Evolutionary conservation across 192 early-diverging fungal genomes (phyloP), one percentile per base, ranked within the genome.

Genomic region (Obelidium mucronatum): DNA sequence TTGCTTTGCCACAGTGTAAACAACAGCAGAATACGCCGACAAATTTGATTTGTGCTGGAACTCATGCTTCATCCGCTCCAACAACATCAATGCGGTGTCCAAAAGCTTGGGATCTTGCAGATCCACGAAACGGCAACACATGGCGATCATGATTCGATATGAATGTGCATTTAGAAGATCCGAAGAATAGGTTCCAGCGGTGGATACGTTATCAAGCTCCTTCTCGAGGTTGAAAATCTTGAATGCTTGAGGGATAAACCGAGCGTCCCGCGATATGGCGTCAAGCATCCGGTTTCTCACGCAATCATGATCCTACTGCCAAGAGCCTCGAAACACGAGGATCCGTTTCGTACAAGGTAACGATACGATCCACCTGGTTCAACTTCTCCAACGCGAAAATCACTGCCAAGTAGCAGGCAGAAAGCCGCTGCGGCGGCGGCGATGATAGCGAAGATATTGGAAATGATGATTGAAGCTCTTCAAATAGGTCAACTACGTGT

Each of bases 41-140:
- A 40, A 22, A 22, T 17, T 64, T 28, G 62, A 17, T n/a, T 19
- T 58, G n/a, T 30, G 28, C 5, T 30, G 1, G 22, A 33, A 60
- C 30, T 60, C 58, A 22, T 13, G 11, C 6, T 64, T 3, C 62
- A 64, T 64, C 24, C 33, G 31, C 36, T 64, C 5, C 62, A 64
- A 6, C 6, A 6, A 36, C 36, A 22, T 34, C 3, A 64, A 24
- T 2, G 62, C 62, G 4, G 13, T 24, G 5, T 58, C 24, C 11
- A 58, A 6, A 19, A 19, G 55, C 5, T 6, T 19, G 4, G 19
- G n/a, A 8, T 22, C 8, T 19, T 58, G 55, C 11, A 5, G 5
- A 5, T 19, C 55, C 6, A 24, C 37, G 24, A 64, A 64, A 13
- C 62, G 31, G 37, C 62, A 64, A 24, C 62, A 64, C 62, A 64